These are phyloP conservation scores for Penicillium cataractarum DNA, from an alignment of 495 filamentous ascomycete species.

Conservation along the genomic window DNA sequence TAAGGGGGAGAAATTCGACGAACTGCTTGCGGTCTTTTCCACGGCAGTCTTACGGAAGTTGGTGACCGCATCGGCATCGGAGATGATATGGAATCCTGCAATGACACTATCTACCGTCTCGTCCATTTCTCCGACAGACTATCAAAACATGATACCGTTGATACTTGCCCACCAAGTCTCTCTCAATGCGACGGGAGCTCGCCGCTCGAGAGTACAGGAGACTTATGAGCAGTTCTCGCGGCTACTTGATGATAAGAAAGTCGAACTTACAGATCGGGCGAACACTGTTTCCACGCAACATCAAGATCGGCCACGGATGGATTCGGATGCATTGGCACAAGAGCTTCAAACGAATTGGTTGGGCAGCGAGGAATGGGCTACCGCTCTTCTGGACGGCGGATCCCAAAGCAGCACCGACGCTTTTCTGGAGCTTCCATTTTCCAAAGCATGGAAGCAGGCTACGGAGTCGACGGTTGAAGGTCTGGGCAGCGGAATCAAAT, in stretches of 20 bases:
- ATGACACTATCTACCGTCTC: slow-evolving; percentile 65
- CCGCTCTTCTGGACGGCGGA: slow-evolving; percentile 68
- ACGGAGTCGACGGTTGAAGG: slow-evolving; percentile 56
- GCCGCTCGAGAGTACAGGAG: slow-evolving; percentile 34
- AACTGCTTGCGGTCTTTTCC: slow-evolving; percentile 79
- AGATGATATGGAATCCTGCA: slow-evolving; percentile 45
- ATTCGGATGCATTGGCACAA: slow-evolving; percentile 43
- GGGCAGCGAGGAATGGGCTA: slow-evolving; percentile 70
- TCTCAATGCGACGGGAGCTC: slow-evolving; percentile 53
- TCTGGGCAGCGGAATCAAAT: slow-evolving; percentile 42
- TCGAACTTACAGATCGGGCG: slow-evolving; percentile 44
- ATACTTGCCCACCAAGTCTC: slow-evolving; percentile 73
- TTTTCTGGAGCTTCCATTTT: slow-evolving; percentile 65
- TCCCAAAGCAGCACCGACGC: slow-evolving; percentile 58
- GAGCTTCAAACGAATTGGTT: slow-evolving; percentile 72
- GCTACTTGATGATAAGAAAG: slow-evolving; percentile 57
- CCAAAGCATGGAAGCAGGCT: slow-evolving; percentile 66
- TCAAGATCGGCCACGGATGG: slow-evolving; percentile 38
- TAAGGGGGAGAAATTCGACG: slow-evolving; percentile 78
- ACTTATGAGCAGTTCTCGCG: slow-evolving; percentile 66
- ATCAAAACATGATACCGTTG: slow-evolving; percentile 63
- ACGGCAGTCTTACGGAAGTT: slow-evolving; percentile 75
- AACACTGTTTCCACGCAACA: slow-evolving; percentile 13
- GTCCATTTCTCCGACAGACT: slow-evolving; percentile 60
- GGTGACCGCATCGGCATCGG: slow-evolving; percentile 46